A percentile compares a stretch with the other conserved stretches of the same genome.
phyloP scores from a whole-genome alignment of 2,329 filamentous ascomycete species.

The Bipolaris bicolor region DNA sequence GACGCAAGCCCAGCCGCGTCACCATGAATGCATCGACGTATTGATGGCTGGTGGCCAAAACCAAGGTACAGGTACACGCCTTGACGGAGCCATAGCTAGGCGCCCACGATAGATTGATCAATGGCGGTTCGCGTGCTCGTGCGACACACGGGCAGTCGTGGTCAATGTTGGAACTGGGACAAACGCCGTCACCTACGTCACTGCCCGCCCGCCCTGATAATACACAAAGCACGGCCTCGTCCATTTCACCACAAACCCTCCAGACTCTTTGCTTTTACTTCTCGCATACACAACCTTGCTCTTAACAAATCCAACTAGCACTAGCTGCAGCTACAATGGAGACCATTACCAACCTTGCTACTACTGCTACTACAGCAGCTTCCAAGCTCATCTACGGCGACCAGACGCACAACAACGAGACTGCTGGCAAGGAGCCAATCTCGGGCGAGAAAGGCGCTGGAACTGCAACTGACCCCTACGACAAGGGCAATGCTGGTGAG shows the following conservation, averaged over 20 bases:
- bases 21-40: background rate
- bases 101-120: slow-evolving; percentile 22
- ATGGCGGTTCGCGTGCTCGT: slow-evolving; percentile 16
- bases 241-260: slow-evolving; percentile 6
- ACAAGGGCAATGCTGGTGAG: slow-evolving; percentile 72
- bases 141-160: slow-evolving; percentile 15
- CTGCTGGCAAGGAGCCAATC: slow-evolving; percentile 67
- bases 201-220: slow-evolving; percentile 21
- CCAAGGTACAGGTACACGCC: slow-evolving; percentile 7
- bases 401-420: slow-evolving; percentile 47
- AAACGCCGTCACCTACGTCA: slow-evolving; percentile 29
- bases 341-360: slow-evolving; percentile 46
- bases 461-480: slow-evolving; percentile 73
- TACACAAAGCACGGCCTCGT: slow-evolving; percentile 11
- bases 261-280: slow-evolving; percentile 2
- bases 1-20: slow-evolving; percentile 8
- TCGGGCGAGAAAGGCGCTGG: slow-evolving; percentile 74
- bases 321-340: slow-evolving; percentile 39
- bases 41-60: slow-evolving; percentile 1
- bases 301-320: slow-evolving; percentile 4
- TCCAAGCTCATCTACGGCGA: slow-evolving; percentile 50
- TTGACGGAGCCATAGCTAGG: slow-evolving; percentile 21
- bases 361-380: slow-evolving; percentile 32
- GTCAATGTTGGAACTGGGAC: slow-evolving; percentile 14
- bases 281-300: background rate